Conservation (phyloP, 257 asterid genomes). For the Nicotiana benthamiana region DNA sequence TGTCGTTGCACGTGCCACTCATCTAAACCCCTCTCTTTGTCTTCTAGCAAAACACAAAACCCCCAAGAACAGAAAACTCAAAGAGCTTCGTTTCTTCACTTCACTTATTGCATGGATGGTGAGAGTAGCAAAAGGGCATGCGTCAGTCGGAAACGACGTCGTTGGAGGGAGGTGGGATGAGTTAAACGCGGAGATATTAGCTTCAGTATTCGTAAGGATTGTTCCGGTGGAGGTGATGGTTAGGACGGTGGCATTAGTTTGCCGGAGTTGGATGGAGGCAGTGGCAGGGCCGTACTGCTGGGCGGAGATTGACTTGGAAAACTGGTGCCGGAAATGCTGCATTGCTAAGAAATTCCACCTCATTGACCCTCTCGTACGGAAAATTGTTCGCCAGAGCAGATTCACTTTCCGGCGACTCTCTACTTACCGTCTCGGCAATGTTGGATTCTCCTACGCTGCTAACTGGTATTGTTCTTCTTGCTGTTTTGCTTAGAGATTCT, state of each 20-base stretch:
- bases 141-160: neutral
- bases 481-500: neutral
- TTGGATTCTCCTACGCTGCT: constrained; percentile 13
- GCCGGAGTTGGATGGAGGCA: constrained; percentile 19
- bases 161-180: constrained; percentile 5
- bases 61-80: neutral
- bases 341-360: neutral
- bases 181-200: neutral
- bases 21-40: neutral
- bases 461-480: constrained; percentile 6
- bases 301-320: constrained; percentile 16
- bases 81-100: neutral
- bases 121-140: neutral
- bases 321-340: constrained; percentile 15
- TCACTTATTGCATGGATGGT: neutral
- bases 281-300: constrained; percentile 17
- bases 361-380: constrained; percentile 11
- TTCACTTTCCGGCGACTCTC: constrained; percentile 6
- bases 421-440: constrained; percentile 12
- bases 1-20: neutral
- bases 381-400: constrained; percentile 16
- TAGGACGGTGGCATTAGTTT: constrained; percentile 2
- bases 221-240: constrained; percentile 4
- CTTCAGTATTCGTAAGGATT: neutral
- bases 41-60: neutral